Conservation (phyloP, 2,329 filamentous ascomycete species). For the Penicillium sp. region DNA sequence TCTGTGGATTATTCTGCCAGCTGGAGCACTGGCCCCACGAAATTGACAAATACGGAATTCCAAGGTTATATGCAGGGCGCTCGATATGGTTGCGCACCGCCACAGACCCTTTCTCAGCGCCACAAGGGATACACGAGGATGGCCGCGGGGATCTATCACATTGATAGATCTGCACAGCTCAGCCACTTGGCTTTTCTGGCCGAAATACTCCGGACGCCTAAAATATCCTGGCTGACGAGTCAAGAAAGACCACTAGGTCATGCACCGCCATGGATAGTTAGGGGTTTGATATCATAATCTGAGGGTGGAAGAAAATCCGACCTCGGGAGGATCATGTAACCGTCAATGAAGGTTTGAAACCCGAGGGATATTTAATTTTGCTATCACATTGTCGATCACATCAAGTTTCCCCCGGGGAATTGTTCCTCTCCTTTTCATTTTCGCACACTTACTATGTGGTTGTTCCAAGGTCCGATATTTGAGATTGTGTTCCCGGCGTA, state of each 20-base stretch:
- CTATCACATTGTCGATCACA: constrained; percentile 1
- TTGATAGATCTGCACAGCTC: constrained; percentile 6
- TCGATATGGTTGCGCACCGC: constrained; percentile 14
- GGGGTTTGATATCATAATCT: background rate
- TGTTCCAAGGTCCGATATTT: constrained; percentile 17
- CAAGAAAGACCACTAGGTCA: background rate
- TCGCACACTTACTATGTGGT: background rate
- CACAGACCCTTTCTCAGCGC: constrained; percentile 13
- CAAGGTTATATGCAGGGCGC: background rate
- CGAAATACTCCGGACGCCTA: constrained; percentile 14
- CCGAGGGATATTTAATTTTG: background rate
- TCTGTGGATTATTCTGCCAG: background rate
- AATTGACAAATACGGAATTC: constrained; percentile 2
- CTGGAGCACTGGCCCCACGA: background rate
- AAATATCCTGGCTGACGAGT: constrained; percentile 9
- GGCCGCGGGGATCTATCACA: constrained; percentile 14
- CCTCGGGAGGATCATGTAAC: background rate
- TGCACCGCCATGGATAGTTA: constrained; percentile 1
- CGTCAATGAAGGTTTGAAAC: background rate
- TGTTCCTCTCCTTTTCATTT: constrained; percentile 1
- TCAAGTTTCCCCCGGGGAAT: background rate
- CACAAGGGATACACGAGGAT: constrained; percentile 10
- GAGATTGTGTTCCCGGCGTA: constrained; percentile 15
- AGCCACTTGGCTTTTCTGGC: constrained; percentile 8
- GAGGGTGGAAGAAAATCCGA: constrained; percentile 1